Conservation (phyloP, 306 rosid genomes). For the Citrullus colocynthis region DNA sequence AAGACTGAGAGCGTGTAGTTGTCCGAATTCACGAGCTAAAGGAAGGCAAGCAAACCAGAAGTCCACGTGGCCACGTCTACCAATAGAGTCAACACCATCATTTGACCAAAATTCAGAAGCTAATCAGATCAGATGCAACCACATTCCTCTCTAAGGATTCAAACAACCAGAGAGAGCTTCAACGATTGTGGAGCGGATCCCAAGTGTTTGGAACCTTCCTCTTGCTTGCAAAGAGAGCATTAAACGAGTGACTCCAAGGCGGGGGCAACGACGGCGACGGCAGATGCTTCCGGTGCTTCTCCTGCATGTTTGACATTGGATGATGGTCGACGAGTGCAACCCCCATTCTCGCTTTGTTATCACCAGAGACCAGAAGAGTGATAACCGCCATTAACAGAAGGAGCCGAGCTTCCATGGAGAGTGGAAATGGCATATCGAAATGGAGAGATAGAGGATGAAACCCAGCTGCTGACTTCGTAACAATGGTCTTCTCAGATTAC, state of each 20-base stretch:
- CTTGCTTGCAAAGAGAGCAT: slow-evolving; percentile 38
- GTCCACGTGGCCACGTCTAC: neutral
- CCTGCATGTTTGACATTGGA: neutral
- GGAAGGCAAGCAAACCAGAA: neutral
- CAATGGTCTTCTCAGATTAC: neutral
- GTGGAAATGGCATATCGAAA: neutral
- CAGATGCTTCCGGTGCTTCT: neutral
- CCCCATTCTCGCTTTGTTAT: neutral
- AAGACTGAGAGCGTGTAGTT: neutral
- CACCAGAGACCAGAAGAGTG: neutral
- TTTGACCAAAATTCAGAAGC: neutral
- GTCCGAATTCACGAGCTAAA: neutral
- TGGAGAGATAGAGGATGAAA: neutral
- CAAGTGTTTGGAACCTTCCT: slow-evolving; percentile 81
- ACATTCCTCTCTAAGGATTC: neutral
- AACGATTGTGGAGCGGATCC: slow-evolving; percentile 93
- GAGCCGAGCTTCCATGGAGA: neutral
- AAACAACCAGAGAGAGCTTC: slow-evolving; percentile 9
- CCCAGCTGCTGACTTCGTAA: neutral
- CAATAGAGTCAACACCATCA: neutral
- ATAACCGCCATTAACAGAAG: neutral
- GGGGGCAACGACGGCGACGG: neutral
- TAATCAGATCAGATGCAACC: neutral
- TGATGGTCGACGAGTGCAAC: neutral
- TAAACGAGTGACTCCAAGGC: slow-evolving; percentile 18